Evolutionary conservation across 129 eudicot species (phyloP).

Genomic region (Pittosporum tobira): DNA sequence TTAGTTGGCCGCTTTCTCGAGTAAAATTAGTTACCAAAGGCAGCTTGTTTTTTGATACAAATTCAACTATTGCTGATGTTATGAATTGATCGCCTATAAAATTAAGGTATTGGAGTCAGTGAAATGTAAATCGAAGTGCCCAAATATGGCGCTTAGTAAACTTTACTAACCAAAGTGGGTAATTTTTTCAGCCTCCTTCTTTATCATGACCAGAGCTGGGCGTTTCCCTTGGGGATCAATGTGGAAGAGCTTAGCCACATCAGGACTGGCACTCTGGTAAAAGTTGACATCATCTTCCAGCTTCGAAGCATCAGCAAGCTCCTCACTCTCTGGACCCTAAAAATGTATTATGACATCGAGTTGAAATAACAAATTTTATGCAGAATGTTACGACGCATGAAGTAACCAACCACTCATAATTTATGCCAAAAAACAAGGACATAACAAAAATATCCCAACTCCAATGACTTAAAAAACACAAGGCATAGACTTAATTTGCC

Average conservation of each 20-base stretch:
- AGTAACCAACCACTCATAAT: too few relatives aligned
- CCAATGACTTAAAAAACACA: too few relatives aligned
- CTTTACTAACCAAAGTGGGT: conserved; percentile 56
- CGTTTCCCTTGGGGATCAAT: conserved; percentile 57
- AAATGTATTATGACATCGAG: conserved; percentile 2
- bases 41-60: conserved; percentile 54
- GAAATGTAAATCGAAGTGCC: neutral
- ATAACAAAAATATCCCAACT: too few relatives aligned
- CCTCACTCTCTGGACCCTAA: conserved; percentile 67
- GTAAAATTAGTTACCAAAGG: conserved; percentile 62
- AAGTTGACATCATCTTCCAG: conserved; percentile 68
- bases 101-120: conserved; percentile 4
- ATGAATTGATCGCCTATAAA: conserved; percentile 51
- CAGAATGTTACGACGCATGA: too few relatives aligned
- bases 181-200: conserved; percentile 66
- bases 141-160: conserved; percentile 8
- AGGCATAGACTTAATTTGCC: too few relatives aligned
- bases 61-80: conserved; percentile 52
- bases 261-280: conserved; percentile 59
- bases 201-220: conserved; percentile 60
- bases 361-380: neutral
- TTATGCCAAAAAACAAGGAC: too few relatives aligned
- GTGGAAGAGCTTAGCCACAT: conserved; percentile 69
- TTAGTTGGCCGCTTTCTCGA: conserved; percentile 42
- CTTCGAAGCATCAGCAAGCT: conserved; percentile 71